Evolutionary conservation across 2,329 filamentous ascomycete genomes (phyloP).

Genomic region (Fusarium luffae): DNA sequence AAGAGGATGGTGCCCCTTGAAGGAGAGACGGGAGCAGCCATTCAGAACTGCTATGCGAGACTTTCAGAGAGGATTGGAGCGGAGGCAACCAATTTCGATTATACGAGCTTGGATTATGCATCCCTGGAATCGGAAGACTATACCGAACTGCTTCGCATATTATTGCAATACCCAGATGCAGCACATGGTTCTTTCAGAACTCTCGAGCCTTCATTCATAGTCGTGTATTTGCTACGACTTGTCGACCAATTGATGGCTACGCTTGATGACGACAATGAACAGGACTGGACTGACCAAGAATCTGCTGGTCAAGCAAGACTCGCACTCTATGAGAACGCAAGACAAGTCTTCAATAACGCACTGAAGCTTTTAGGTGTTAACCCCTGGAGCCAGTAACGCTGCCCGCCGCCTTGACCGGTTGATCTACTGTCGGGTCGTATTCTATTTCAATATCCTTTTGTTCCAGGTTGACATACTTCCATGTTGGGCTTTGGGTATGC

Average conservation of each 20-base stretch:
- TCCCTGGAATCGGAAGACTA: constrained; percentile 36
- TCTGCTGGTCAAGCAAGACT: constrained; percentile 66
- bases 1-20: constrained; percentile 49
- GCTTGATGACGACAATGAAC: constrained; percentile 64
- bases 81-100: constrained; percentile 16
- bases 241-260: constrained; percentile 29
- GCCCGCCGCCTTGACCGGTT: background rate
- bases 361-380: constrained; percentile 54
- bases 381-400: constrained; percentile 20
- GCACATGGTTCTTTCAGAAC: constrained; percentile 72
- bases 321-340: constrained; percentile 64
- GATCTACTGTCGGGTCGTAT: background rate
- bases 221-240: constrained; percentile 64
- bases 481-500: background rate
- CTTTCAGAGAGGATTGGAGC: constrained; percentile 2
- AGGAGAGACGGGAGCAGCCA: constrained; percentile 29
- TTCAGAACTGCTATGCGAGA: constrained; percentile 43
- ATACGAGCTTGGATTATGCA: constrained; percentile 20
- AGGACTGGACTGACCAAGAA: constrained; percentile 51
- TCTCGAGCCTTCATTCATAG: constrained; percentile 73
- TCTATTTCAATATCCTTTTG: background rate
- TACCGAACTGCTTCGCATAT: constrained; percentile 59
- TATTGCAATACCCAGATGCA: constrained; percentile 74
- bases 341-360: constrained; percentile 45
- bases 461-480: background rate